Base-by-base conservation (phyloP, 257 asterid species). In the Voacanga thouarsii region DNA sequence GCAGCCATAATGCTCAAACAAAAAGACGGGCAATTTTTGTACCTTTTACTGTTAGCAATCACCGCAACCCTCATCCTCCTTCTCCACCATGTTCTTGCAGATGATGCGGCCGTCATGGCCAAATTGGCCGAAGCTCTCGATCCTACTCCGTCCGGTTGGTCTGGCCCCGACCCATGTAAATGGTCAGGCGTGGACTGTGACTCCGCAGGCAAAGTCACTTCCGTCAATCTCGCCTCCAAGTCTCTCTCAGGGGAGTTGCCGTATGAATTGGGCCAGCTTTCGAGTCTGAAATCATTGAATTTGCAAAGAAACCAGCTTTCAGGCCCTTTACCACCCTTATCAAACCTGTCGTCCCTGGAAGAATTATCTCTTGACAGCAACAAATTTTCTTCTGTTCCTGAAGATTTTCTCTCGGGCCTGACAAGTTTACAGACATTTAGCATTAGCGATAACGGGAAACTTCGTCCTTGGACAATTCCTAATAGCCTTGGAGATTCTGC, bases 121-220 rank as follows among this genome's bases (percentile, higher is more conserved):
- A 78, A 74, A 60, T 56, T 94, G 51, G 93, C 90, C 70, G 77
- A 86, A 76, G 82, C 94, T 51, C 69, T 92, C 69, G 18, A 6
- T 83, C 88, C 91, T 0, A 23, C 88, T 75, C 97, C 94, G 0
- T 3, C 81, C 1, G 85, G 88, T 11, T 94, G 99, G 99, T 41
- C 82, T 0, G 94, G 89, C 16, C 23, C 86, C 76, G 57, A 85
- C 68, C 89, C 84, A 78, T 93, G 99, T 88, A 80, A 85, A 83
- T 95, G 99, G 98, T 33, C 77, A 0, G 94, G 94, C 75, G 78
- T 95, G 14, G 37, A 71, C n/a, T 95, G 99, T 53, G 90, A 90
- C 74, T 37, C 83, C 3, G 78, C 92, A 0, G 82, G 82, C 72
- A 74, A 57, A 56, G 92, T 91, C 69, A 83, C 63, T 79, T 81